Evolutionary conservation across 805 yeast genomes (phyloP), one percentile per base, ranked within the genome.

Genomic region (Candida sithepensis): DNA sequence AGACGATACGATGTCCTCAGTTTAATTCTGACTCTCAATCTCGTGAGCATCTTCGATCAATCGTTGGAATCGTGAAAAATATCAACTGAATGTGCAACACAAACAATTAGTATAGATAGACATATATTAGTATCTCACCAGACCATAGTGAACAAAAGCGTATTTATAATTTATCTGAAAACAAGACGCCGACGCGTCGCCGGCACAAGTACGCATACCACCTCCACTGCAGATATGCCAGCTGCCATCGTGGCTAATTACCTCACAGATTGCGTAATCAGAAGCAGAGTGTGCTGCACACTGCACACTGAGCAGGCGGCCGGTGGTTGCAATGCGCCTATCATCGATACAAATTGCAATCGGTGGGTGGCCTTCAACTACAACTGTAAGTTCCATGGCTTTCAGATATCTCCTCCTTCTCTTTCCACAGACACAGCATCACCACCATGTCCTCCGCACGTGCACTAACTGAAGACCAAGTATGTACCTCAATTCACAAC

Each of bases 401-500:
- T 10, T 14, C 34, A 30, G 16, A 30, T 12, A 7, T 30, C 5
- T 6, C 10, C 6, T 24, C 28, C 14, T 10, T 30, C 34, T 6
- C 34, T 30, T 9, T 30, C 8, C 14, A 30, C 13, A 30, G 34
- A 12, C 4, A 9, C 14, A 7, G 16, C 16, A 30, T 6, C 34
- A 30, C 5, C 34, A 30, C 4, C 20, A 65, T 65, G 69, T 55
- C 69, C 33, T 65, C 68, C 6, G 43, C 65, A 32, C 65, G 68
- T 56, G 69, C 69, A 39, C 62, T 75, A 45, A 73, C 77, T 39
- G 79, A 74, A 55, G 76, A 71, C 56, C 78, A 74, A 66, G 79
- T 74, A 65, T 36, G 78, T 71, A 23, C 12, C 30, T 8, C 8
- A 26, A 12, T 26, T 8, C 12, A 26, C 12, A 12, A 8, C 12